Evolutionary conservation across 2,329 filamentous ascomycete genomes (phyloP).

Genomic region (Neonectria punicea): DNA sequence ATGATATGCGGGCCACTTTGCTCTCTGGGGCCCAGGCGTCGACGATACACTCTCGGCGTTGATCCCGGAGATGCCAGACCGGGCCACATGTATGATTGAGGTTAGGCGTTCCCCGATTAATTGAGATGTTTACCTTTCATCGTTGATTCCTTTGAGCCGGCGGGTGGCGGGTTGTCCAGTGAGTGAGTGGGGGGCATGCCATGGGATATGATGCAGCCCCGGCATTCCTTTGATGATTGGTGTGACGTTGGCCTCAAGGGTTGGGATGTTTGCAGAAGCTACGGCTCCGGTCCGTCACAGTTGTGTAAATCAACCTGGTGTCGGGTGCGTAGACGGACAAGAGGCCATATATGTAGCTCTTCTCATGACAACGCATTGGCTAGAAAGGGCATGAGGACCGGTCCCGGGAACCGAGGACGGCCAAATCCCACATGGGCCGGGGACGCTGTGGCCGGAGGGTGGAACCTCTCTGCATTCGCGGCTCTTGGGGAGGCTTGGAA

Average conservation of each 20-base stretch:
- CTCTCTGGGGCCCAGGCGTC: constrained; percentile 28
- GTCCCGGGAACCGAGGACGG: background rate
- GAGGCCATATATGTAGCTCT: constrained; percentile 3
- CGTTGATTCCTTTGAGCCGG: background rate
- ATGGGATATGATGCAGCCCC: background rate
- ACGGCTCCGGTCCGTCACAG: background rate
- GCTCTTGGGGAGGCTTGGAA: background rate
- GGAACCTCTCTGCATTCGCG: constrained; percentile 1
- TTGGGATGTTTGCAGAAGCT: constrained; percentile 2
- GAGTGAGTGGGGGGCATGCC: background rate
- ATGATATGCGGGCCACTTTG: constrained; percentile 41
- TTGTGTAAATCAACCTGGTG: background rate
- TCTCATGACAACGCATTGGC: constrained; percentile 9
- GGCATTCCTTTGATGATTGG: background rate
- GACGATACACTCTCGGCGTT: constrained; percentile 32
- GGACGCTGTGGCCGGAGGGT: constrained; percentile 13
- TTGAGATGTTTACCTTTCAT: constrained; percentile 50
- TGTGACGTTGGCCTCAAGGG: background rate
- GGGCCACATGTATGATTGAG: constrained; percentile 57
- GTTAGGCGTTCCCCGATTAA: constrained; percentile 60
- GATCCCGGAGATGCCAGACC: constrained; percentile 35
- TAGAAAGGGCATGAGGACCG: background rate
- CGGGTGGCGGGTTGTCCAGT: background rate
- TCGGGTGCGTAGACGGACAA: background rate
- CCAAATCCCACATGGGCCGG: background rate